Evolutionary conservation across 805 yeast species (phyloP), one percentile per base, ranked within the genome.

Genomic region (Yamadazyma takamatsuzukensis): DNA sequence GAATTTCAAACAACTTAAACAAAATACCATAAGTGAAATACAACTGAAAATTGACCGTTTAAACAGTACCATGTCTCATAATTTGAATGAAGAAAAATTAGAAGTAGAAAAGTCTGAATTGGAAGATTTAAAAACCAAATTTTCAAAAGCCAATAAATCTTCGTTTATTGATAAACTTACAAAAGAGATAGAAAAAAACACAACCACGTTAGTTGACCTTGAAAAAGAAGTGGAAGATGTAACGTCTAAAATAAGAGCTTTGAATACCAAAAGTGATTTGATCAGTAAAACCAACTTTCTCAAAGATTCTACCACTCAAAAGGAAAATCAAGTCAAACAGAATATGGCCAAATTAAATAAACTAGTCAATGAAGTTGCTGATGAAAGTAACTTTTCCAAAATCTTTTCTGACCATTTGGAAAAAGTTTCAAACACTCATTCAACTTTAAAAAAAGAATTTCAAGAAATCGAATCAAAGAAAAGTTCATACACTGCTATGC

Each of bases 81-180:
- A 50, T 3, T 54, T 53, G 12, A 33, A 62, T 14, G 55, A 57
- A 21, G 40, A 45, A 11, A 67, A 74, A 39, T 37, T 83, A 7
- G 70, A 66, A 13, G 49, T 59, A 7, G 78, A 74, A 33, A 67
- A 59, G 38, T 41, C 61, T 0, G 61, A 63, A 3, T 53, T 84
- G 17, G 54, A 53, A 2, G 49, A 52, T 2, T 59, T 71, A 9
- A 64, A 61, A 13, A 21, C 36, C 1, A 64, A 67, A 28, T 51
- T 74, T 21, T 42, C 50, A 0, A 39, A 38, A 4, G 13, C 31
- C 6, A 28, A 15, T 11, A 11, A 27, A 5, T 11, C 40, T n/a
- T 27, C 21, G 10, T 42, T 42, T 17, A 19, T 37, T 2, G 13
- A 22, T 4, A 33, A 25, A 2, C 21, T 42, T 4, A 30, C 25